Conservation (phyloP, 1,284 basidiomycete species). For the Kalmanozyma brasiliensis region DNA sequence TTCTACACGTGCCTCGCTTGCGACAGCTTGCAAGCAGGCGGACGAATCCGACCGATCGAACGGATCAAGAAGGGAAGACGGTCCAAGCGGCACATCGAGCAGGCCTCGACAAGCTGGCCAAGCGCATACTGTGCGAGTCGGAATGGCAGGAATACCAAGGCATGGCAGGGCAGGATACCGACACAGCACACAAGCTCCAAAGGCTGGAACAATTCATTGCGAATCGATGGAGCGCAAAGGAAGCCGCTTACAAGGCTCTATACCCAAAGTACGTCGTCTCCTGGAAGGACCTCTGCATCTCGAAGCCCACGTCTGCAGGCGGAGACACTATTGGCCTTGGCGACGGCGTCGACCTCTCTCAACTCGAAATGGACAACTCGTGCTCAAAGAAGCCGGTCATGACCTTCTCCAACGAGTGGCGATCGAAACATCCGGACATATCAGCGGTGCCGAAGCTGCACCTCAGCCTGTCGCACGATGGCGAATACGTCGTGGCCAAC, state of each 20-base stretch:
- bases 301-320: conserved; percentile 12
- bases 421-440: conserved; percentile 46
- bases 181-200: not conserved
- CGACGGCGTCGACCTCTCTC: conserved; percentile 8
- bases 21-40: conserved; percentile 37
- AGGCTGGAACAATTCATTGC: conserved; percentile 28
- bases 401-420: conserved; percentile 40
- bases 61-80: not conserved
- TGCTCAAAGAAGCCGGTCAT: conserved; percentile 37
- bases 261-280: conserved; percentile 75
- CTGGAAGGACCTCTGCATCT: conserved; percentile 78
- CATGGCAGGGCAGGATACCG: conserved; percentile 9
- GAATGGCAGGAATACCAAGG: conserved; percentile 13
- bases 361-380: conserved; percentile 18
- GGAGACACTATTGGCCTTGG: not conserved
- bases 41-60: not conserved
- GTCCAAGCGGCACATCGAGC: not conserved
- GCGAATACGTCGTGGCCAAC: conserved; percentile 80
- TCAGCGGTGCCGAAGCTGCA: conserved; percentile 68
- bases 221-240: conserved; percentile 74
- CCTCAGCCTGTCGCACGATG: conserved; percentile 84
- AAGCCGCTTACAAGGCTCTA: conserved; percentile 88
- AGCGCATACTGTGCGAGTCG: conserved; percentile 23
- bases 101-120: conserved; percentile 42
- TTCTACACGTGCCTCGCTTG: conserved; percentile 54